phyloP scores from a whole-genome alignment of 192 early-diverging fungal species.

The Backusella tuberculispora region DNA sequence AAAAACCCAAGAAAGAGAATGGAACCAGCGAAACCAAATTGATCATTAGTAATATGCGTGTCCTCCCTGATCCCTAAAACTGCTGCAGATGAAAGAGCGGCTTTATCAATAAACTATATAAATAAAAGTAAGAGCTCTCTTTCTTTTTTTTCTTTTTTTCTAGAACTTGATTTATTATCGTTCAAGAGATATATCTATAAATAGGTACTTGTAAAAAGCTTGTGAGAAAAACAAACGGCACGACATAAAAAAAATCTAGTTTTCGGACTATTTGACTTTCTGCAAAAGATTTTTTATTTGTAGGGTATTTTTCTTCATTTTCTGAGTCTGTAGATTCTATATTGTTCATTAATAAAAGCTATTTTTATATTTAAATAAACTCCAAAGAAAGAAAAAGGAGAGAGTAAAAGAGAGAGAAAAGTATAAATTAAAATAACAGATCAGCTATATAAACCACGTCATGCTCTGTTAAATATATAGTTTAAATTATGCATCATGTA shows the following conservation, averaged over 20 bases:
- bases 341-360: too few species aligned
- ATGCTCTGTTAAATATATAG: too few species aligned
- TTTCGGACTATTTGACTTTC: not conserved
- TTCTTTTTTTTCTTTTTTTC: not conserved
- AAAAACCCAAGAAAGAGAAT: constrained; percentile 40
- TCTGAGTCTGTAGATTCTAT: too few species aligned
- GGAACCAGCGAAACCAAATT: constrained; percentile 29
- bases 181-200: not conserved
- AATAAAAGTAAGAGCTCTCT: not conserved
- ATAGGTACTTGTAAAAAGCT: constrained; percentile 26
- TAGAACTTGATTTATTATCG: too few species aligned
- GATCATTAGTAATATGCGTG: constrained; percentile 1
- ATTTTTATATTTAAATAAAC: too few species aligned
- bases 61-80: constrained; percentile 34
- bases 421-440: too few species aligned
- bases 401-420: too few species aligned
- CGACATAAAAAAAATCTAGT: constrained; percentile 20
- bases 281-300: not conserved
- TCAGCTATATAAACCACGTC: too few species aligned
- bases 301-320: too few species aligned
- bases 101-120: constrained; percentile 35
- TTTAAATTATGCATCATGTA: too few species aligned
- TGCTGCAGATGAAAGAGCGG: constrained; percentile 18
- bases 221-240: constrained; percentile 19
- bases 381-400: too few species aligned